Evolutionary conservation across 345 rosid species (phyloP), one percentile per base, ranked within the genome.

Genomic region (Eutrema yunnanense): DNA sequence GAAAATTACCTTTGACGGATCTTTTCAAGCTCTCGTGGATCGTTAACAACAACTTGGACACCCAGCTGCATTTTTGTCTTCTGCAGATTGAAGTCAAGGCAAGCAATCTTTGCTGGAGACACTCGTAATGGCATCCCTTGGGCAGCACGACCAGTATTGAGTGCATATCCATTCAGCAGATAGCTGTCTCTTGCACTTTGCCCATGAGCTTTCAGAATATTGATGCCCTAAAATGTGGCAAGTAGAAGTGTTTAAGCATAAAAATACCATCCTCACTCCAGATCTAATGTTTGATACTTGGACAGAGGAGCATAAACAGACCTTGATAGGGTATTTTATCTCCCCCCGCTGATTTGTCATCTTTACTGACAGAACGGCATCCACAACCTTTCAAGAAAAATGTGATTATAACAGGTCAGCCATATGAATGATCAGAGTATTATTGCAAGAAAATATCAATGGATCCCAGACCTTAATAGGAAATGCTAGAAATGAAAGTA

Each of bases 11-110:
- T 96, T 76, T 88, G 86, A 67, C 99, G 96, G 79, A 92, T 90
- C 74, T 86, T 95, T 78, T 95, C 99, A 40, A 95, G 99, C 82
- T 95, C 99, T 81, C 97, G 90, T 32, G 99, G 99, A 86, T 95
- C 96, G 38, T 77, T 78, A 54, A 95, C 98, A 36, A 95, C 80
- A 53, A 95, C 96, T 81, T 95, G 99, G 79, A 96, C 86, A 73
- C 97, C 99, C 81, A 92, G 38, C 79, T 90, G 98, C 97, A 92
- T 88, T 82, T 96, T 96, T 56, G 96, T 90, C 82, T 86, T 96
- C 84, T 96, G 97, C 60, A 96, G 91, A 78, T 92, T 96, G 62
- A 96, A 90, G 82, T 96, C 99, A 49, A 92, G 98, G 78, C 96
- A 88, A 9, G 99, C 98, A 75, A 95, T 86, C 82, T 78, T 92